Base-by-base conservation (phyloP, 2,329 filamentous ascomycete genomes). In the Colletotrichum sp. region DNA sequence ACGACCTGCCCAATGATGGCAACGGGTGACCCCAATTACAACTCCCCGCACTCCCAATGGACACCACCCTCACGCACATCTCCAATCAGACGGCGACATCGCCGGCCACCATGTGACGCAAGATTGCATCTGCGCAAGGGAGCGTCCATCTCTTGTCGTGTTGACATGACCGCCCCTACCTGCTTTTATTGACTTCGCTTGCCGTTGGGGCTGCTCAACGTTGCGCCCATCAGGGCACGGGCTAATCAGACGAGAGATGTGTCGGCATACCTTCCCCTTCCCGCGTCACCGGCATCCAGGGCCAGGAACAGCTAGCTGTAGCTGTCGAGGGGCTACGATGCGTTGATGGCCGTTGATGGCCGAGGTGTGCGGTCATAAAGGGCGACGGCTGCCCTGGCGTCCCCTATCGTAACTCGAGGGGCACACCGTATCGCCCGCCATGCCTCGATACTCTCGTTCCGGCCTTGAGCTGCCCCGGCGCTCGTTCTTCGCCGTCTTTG, bases 101-200 rank as follows among this genome's bases (percentile, higher is more conserved):
- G 52, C 71, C 65, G 71, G 71, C 25, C 66, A 71, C 74, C 74
- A 76, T 75, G 71, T 76, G 71, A 76, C 71, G 71, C 74, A 64
- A 74, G 56, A 74, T 76, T 69, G 65, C 74, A 74, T 62, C 70
- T 66, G 36, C 32, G 58, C 34, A 64, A 66, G 65, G 55, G 25
- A 62, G 48, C 15, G 43, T 25, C 27, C 34, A 61, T 62, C 34
- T 64, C 16, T 56, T 34, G 39, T 71, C 66, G 55, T 52, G 56
- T 65, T 56, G 58, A 65, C 43, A 67, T 67, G 70, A 34, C 32
- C 36, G 10, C 34, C 39, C 52, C 66, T 6, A 43, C 65, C 25
- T 62, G 70, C 22, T 22, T 56, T 70, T 36, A 73, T 52, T 61
- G 66, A 70, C 39, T 56, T 70, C 36, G 56, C 66, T 56, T 70